These are phyloP conservation scores for Suillus weaverae DNA, from an alignment of 768 basidiomycete species.

Conservation along the genomic window DNA sequence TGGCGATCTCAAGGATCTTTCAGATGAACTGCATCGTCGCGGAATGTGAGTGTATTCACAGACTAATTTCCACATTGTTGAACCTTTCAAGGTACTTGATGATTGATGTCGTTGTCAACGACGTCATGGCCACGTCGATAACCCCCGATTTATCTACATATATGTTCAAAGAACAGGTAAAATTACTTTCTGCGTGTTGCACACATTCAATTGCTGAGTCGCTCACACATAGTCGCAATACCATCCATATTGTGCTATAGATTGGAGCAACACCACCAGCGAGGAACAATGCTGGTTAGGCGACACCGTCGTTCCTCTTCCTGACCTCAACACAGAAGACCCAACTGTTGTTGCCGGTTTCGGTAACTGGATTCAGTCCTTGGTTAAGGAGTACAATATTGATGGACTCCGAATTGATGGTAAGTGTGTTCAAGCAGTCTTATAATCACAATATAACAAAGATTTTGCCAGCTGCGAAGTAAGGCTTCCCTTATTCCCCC, in stretches of 20 bases:
- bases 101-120: slow-evolving; percentile 85
- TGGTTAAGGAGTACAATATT: slow-evolving; percentile 71
- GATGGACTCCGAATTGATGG: slow-evolving; percentile 89
- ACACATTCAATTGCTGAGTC: background rate
- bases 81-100: slow-evolving; percentile 60
- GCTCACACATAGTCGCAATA: slow-evolving; percentile 51
- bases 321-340: slow-evolving; percentile 79
- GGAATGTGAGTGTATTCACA: slow-evolving; percentile 53
- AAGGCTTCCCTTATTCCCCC: background rate
- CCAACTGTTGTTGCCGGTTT: slow-evolving; percentile 61
- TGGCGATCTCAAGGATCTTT: slow-evolving; percentile 69
- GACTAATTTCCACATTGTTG: slow-evolving; percentile 19
- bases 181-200: slow-evolving; percentile 15
- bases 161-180: slow-evolving; percentile 64
- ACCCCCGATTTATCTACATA: slow-evolving; percentile 65
- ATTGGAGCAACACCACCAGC: slow-evolving; percentile 68
- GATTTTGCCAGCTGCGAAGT: slow-evolving; percentile 34
- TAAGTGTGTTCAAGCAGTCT: slow-evolving; percentile 17
- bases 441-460: background rate
- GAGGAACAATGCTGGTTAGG: slow-evolving; percentile 85
- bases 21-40: slow-evolving; percentile 63
- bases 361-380: slow-evolving; percentile 63
- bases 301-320: slow-evolving; percentile 67
- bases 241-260: slow-evolving; percentile 77
- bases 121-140: slow-evolving; percentile 72